A percentile compares a stretch with the other conserved stretches of the same genome.
These are phyloP conservation scores for Westerdykella sp. DNA, from an alignment of 2,329 filamentous ascomycete species.

Conservation along the genomic window DNA sequence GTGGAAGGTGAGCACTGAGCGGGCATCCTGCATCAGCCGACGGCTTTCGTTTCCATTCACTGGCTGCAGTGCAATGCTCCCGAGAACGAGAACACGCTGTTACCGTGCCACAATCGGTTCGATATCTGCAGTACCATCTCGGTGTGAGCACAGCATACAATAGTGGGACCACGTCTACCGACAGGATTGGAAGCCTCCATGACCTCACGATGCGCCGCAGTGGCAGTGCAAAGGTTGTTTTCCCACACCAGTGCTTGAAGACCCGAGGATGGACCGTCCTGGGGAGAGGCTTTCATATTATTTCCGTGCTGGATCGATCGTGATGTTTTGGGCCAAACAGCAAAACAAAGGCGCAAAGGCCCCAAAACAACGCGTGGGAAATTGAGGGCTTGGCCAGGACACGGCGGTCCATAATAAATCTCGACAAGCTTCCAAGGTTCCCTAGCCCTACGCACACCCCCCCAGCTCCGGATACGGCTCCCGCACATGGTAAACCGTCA, in stretches of 20 bases:
- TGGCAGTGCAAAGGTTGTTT: not conserved
- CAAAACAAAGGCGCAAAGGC: slow-evolving; percentile 9
- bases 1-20: too few species aligned
- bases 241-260: not conserved
- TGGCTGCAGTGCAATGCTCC: too few species aligned
- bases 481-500: not conserved
- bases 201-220: not conserved
- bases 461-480: slow-evolving; percentile 5
- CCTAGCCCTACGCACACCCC: slow-evolving; percentile 5
- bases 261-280: not conserved
- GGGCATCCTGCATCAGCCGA: too few species aligned
- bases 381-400: slow-evolving; percentile 26
- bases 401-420: slow-evolving; percentile 18
- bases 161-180: too few species aligned
- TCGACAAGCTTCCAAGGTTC: slow-evolving; percentile 24
- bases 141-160: too few species aligned
- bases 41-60: too few species aligned
- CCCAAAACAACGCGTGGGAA: slow-evolving; percentile 35
- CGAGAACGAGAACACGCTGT: too few species aligned
- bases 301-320: slow-evolving; percentile 16
- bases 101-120: too few species aligned
- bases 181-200: too few species aligned
- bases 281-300: not conserved
- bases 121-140: too few species aligned
- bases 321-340: slow-evolving; percentile 12